Conservation (phyloP, 2,329 filamentous ascomycete genomes). For the Apiospora rasikravindrae region DNA sequence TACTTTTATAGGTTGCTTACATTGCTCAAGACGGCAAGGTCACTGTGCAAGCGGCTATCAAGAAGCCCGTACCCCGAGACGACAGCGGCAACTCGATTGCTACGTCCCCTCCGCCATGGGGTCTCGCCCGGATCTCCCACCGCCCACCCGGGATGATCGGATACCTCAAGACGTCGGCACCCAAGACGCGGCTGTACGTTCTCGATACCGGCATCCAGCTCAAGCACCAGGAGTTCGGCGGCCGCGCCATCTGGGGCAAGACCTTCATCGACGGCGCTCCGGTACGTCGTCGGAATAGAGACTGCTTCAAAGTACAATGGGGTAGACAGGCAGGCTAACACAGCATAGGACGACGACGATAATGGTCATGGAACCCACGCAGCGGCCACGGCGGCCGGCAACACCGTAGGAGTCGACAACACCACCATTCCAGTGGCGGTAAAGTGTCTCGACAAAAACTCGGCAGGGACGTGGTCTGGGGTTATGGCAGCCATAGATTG, state of each 20-base stretch:
- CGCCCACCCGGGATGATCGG: conserved; percentile 26
- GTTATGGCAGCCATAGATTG: conserved; percentile 35
- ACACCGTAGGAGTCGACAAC: conserved; percentile 35
- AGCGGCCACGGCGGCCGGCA: conserved; percentile 33
- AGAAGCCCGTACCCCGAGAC: background rate
- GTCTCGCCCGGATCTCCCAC: conserved; percentile 36
- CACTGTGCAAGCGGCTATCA: conserved; percentile 24
- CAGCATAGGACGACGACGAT: conserved; percentile 31
- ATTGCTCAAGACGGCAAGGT: conserved; percentile 31
- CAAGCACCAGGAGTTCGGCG: conserved; percentile 36
- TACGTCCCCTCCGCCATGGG: conserved; percentile 28
- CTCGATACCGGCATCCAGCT: conserved; percentile 35
- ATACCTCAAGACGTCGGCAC: conserved; percentile 27
- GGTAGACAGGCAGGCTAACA: conserved; percentile 6
- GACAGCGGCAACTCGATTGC: conserved; percentile 21
- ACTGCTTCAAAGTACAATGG: background rate
- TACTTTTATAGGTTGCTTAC: conserved; percentile 31
- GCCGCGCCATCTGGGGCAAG: conserved; percentile 34
- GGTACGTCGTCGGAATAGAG: conserved; percentile 22
- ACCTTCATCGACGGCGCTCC: conserved; percentile 32
- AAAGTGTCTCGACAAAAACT: conserved; percentile 32
- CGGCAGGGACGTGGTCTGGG: conserved; percentile 28
- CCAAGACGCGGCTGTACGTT: conserved; percentile 32
- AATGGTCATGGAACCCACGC: conserved; percentile 37
- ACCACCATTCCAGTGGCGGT: conserved; percentile 34